phyloP scores from a whole-genome alignment of 2,329 filamentous ascomycete genomes.

The Catunica adiposa region DNA sequence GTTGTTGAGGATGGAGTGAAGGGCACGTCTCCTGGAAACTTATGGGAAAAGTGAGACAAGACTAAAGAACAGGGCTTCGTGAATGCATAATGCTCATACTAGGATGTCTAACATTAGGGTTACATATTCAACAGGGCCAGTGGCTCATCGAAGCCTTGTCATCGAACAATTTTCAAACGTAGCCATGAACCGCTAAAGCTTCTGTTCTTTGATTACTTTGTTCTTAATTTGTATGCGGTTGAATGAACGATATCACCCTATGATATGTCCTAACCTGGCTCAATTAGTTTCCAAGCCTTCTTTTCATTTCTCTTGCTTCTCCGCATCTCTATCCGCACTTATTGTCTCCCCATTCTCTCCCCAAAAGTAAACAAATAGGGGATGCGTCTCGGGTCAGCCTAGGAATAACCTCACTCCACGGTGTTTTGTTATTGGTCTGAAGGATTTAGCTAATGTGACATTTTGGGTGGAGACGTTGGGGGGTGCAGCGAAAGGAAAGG shows the following conservation, averaged over 20 bases:
- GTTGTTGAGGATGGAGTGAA: too few relatives aligned
- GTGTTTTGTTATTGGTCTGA: background rate
- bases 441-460: constrained; percentile 3
- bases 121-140: background rate
- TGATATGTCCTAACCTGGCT: too few relatives aligned
- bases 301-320: background rate
- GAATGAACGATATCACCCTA: background rate
- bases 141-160: too few relatives aligned
- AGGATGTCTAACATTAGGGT: background rate
- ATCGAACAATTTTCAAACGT: background rate
- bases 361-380: background rate
- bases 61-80: background rate
- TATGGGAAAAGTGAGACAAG: too few relatives aligned
- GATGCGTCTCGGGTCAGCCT: background rate
- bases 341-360: too few relatives aligned
- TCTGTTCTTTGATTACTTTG: too few relatives aligned
- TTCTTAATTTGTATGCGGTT: too few relatives aligned
- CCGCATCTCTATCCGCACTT: background rate
- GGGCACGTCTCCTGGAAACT: too few relatives aligned
- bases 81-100: background rate
- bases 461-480: background rate
- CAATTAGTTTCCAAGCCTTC: background rate
- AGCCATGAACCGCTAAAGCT: too few relatives aligned
- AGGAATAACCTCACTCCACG: background rate
- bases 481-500: background rate